Evolutionary conservation across 208 protist species (phyloP).

Genomic region (Sergeia podlipaevii): DNA sequence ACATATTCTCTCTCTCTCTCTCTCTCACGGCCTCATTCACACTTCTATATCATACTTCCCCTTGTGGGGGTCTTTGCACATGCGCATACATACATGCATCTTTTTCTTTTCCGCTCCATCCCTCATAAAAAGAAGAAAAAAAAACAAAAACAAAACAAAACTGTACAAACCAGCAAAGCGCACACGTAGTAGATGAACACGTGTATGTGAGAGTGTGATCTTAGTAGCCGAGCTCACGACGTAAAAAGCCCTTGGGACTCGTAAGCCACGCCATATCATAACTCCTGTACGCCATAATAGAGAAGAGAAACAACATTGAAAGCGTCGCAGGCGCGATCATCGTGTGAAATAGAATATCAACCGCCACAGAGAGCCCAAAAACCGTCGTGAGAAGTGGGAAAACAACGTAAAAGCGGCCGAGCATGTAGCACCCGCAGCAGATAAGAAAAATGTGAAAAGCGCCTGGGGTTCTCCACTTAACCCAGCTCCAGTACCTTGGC

Average conservation of each 20-base stretch:
- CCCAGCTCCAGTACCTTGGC: slow-evolving; percentile 89
- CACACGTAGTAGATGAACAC: not conserved
- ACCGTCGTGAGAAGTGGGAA: slow-evolving; percentile 71
- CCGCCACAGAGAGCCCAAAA: slow-evolving; percentile 45
- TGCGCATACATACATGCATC: too few species aligned
- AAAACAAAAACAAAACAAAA: too few species aligned
- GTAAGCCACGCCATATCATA: slow-evolving; percentile 89
- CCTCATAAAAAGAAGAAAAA: too few species aligned
- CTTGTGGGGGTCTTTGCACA: too few species aligned
- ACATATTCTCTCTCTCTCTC: too few species aligned
- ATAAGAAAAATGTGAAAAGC: slow-evolving; percentile 68
- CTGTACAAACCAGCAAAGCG: not conserved
- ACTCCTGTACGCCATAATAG: slow-evolving; percentile 74
- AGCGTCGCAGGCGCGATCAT: slow-evolving; percentile 83
- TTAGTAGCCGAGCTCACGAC: slow-evolving; percentile 83
- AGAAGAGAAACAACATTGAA: slow-evolving; percentile 81
- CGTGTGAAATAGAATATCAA: slow-evolving; percentile 81
- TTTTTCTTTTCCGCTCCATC: not conserved
- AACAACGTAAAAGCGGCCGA: slow-evolving; percentile 71
- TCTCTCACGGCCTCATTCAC: too few species aligned
- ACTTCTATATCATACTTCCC: too few species aligned
- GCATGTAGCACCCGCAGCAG: slow-evolving; percentile 53
- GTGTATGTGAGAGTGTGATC: not conserved
- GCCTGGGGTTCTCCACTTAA: slow-evolving; percentile 70
- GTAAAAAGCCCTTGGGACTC: slow-evolving; percentile 83